Evolutionary conservation across 495 filamentous ascomycete genomes (phyloP), one percentile per base, ranked within the genome.

Genomic region (Trichocladium uniseriatum): DNA sequence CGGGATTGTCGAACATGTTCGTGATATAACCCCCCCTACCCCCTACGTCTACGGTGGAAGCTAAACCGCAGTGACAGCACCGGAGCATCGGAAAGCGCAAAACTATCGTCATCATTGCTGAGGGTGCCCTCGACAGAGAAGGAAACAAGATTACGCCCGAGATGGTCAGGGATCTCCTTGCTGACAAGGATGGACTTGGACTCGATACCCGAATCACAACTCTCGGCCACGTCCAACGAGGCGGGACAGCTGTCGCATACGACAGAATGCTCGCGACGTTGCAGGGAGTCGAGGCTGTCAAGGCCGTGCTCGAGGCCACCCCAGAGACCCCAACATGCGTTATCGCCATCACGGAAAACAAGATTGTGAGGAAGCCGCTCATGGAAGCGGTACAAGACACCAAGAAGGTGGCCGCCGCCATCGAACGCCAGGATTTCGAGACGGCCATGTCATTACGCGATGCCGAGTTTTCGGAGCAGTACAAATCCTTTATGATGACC

Each of bases 101-200:
- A 70, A 97, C 94, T 1, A 97, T 97, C 52, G 90, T 99, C 54
- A 96, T 99, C 53, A 83, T 99, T 42, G 91, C 92, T 32, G 92
- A 99, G 66, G 92, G 92, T 55, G 92, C 92, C 21, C 82, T 89
- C 41, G 94, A 99, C 64, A 77, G 74, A 42, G 68, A 94, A 14
- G 81, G 94, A 27, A 87, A 84, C 60, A 89, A 88, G 63, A 92
- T 99, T 55, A 78, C 80, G 2, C 82, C 88, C 8, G 61, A 64
- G 6, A 82, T 80, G 63, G 84, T 99, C 57, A 95, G 91, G 64
- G 85, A 89, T 54, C 77, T 97, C 29, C 79, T 99, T 10, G 83
- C 88, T 24, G 76, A 88, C 34, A 82, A 82, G 35, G 45, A 76
- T 1, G 72, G 76, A 1, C 72, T 94, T 14, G 79, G 75, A 22